Base-by-base conservation (phyloP, 768 basidiomycete species). In the Boletus patriciae region DNA sequence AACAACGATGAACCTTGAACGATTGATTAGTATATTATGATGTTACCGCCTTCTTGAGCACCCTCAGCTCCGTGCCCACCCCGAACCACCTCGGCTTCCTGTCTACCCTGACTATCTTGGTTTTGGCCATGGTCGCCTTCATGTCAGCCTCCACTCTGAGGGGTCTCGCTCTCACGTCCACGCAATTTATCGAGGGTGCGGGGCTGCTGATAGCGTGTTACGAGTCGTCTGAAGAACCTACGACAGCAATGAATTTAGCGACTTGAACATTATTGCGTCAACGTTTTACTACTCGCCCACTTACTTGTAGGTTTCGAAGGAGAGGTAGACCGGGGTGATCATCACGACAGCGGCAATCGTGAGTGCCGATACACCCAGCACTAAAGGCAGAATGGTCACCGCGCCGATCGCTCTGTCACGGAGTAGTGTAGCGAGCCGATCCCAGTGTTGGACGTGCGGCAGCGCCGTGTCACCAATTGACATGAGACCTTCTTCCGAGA, bases 401-500 rank as follows among this genome's bases (percentile, higher is more conserved):
- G 27, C 48, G n/a, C 21, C 46, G 31, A 59, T 23, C 1, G 36
- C 34, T 15, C 29, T 53, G 23, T 48, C 36, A 19, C 51, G 37
- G 15, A 63, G 19, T 3, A 55, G 16, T 10, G 34, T 34, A 3
- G 27, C 51, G 25, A 63, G 52, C 21, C 55, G 55, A 18, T 61
- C 31, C 62, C 58, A 55, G 16, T 61, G 55, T 8, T 44, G 46
- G 19, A 63, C 59, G 47, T 63, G 57, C 0, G 57, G 57, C 8
- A 56, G 34, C 15, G 50, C 36, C 4, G 36, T 16, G 12, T 59
- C 54, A 0, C 57, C 62, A n/a, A 59, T 46, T 8, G 55, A 44
- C 48, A 59, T 31, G 5, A 59, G 50, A 25, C 55, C 45, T 15
- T 59, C 60, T 31, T 62, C 45, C 0, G 48, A 56, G 11, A 60